Evolutionary conservation across 352 stramenopile species (phyloP).

Genomic region (Phytophthora palmivora): DNA sequence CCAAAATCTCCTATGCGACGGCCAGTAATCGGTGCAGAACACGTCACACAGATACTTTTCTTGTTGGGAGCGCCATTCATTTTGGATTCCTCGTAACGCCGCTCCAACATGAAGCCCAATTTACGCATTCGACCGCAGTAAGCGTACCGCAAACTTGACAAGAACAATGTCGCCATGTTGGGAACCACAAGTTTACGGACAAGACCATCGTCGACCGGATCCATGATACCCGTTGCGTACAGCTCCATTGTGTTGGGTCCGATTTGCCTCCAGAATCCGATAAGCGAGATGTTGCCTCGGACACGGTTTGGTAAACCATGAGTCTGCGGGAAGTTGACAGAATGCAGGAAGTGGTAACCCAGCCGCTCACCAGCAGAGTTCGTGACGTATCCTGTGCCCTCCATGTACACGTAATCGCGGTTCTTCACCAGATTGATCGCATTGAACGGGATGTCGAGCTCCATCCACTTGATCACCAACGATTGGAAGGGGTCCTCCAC

Average conservation of each 20-base stretch:
- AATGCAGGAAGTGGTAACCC: slow-evolving; percentile 27
- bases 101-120: slow-evolving; percentile 9
- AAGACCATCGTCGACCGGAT: slow-evolving; percentile 8
- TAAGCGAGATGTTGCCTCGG: slow-evolving; percentile 14
- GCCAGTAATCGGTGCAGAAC: background rate
- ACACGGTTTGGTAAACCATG: slow-evolving; percentile 15
- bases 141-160: slow-evolving; percentile 13
- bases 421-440: slow-evolving; percentile 29
- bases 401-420: slow-evolving; percentile 35
- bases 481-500: slow-evolving; percentile 32
- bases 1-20: slow-evolving; percentile 21
- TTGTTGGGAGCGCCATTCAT: slow-evolving; percentile 18
- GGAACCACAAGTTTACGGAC: slow-evolving; percentile 13
- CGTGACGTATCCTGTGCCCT: slow-evolving; percentile 20
- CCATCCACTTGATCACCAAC: slow-evolving; percentile 41
- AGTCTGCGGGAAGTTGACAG: slow-evolving; percentile 27
- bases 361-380: slow-evolving; percentile 6
- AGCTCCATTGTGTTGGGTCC: slow-evolving; percentile 10
- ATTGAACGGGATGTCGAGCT: slow-evolving; percentile 36
- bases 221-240: slow-evolving; percentile 17
- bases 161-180: slow-evolving; percentile 13
- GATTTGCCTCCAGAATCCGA: slow-evolving; percentile 15
- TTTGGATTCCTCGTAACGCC: slow-evolving; percentile 33
- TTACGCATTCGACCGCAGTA: slow-evolving; percentile 20
- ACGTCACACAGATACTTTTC: slow-evolving; percentile 18